phyloP scores from a whole-genome alignment of 2,329 filamentous ascomycete species.

The Achaetomium macrosporum region DNA sequence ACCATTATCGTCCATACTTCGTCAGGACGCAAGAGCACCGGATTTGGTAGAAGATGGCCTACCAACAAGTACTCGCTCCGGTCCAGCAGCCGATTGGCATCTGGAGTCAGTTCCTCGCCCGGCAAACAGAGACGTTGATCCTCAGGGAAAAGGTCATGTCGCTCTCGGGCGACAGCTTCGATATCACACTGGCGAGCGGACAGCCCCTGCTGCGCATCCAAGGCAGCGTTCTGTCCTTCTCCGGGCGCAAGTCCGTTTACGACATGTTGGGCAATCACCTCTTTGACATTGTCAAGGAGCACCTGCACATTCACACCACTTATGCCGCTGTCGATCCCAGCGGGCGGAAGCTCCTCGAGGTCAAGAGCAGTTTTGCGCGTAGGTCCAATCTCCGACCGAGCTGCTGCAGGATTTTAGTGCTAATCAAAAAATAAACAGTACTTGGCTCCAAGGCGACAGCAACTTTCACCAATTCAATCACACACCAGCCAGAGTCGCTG shows the following conservation, averaged over 20 bases:
- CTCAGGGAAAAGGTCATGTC: constrained; percentile 48
- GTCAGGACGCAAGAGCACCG: no score
- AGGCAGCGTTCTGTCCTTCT: constrained; percentile 48
- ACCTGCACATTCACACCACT: constrained; percentile 44
- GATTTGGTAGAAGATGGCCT: background rate
- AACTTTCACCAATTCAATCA: constrained; percentile 45
- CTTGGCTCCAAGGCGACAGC: constrained; percentile 49
- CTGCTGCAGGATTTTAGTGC: background rate
- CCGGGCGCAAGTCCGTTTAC: constrained; percentile 49
- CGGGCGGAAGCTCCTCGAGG: constrained; percentile 39
- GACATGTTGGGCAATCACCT: constrained; percentile 50
- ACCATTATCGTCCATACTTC: no score
- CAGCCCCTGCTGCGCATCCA: constrained; percentile 49
- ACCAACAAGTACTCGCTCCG: constrained; percentile 24
- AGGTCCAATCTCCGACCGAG: constrained; percentile 26
- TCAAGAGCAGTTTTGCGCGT: constrained; percentile 51
- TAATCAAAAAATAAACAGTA: constrained; percentile 33
- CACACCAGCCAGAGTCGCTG: constrained; percentile 40
- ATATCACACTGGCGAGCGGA: constrained; percentile 49
- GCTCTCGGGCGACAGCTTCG: constrained; percentile 55
- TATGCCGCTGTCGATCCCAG: constrained; percentile 26
- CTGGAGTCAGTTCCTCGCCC: constrained; percentile 35
- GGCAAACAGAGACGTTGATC: constrained; percentile 43
- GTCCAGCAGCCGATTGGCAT: constrained; percentile 34
- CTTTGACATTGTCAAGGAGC: constrained; percentile 53